Percentiles rank a stretch among this genome's conserved stretches.
Evolutionary conservation across 805 yeast genomes (phyloP).

Genomic region (Suhomyces tanzawaensis): DNA sequence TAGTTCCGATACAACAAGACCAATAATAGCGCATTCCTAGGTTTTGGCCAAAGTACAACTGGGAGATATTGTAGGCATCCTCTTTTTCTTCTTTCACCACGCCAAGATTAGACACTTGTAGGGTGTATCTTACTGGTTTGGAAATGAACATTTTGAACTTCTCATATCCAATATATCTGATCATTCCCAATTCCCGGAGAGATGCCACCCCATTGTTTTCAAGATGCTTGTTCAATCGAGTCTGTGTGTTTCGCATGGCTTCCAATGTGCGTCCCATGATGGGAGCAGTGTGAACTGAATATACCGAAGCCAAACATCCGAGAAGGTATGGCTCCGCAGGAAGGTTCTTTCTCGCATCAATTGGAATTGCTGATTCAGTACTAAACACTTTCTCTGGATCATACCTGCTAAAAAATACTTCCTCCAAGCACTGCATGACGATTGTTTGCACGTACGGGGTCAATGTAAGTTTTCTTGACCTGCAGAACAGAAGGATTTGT

Average conservation of each 20-base stretch:
- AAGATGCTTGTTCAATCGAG: background rate
- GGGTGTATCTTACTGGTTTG: conserved; percentile 9
- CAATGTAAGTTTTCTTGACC: conserved; percentile 8
- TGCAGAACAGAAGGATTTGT: conserved; percentile 6
- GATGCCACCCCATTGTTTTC: background rate
- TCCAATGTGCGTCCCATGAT: background rate
- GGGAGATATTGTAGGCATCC: conserved; percentile 1
- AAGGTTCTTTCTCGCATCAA: conserved; percentile 10
- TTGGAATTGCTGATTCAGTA: conserved; percentile 6
- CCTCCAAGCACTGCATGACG: conserved; percentile 11
- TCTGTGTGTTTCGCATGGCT: background rate
- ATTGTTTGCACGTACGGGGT: conserved; percentile 12
- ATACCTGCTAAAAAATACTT: conserved; percentile 3
- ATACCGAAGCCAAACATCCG: conserved; percentile 5
- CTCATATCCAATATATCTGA: background rate
- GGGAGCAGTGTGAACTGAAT: background rate
- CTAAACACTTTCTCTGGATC: conserved; percentile 3
- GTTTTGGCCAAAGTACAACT: conserved; percentile 10
- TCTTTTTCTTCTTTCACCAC: background rate
- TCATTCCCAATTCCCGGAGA: conserved; percentile 1
- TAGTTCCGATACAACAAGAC: conserved; percentile 9
- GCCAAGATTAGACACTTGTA: background rate
- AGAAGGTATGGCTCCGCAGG: background rate
- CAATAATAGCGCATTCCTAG: conserved; percentile 7
- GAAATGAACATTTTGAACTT: conserved; percentile 1